Base-by-base conservation (phyloP, 805 yeast species). In the Pichia rugopelliculosa region DNA sequence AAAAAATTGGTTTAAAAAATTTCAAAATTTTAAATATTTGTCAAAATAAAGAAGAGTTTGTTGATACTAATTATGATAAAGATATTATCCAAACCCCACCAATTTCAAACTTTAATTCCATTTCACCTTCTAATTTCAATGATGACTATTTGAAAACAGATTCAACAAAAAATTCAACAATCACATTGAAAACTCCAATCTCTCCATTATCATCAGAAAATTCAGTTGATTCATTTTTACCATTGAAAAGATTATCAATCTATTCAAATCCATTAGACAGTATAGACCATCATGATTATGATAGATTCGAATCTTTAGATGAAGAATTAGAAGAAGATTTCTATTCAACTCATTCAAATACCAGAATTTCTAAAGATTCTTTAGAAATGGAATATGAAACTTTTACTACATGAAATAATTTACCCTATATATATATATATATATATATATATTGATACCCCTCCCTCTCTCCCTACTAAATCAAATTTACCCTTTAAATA, bases 301-400 rank as follows among this genome's bases (percentile, higher is more conserved):
- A 30, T 6, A 15, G 34, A n/a, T n/a, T 30, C n/a, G n/a, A 30
- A 30, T 13, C 34, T 15, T n/a, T 30, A 30, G 33, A 13, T 25
- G 42, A 44, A 17, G 39, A 39, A 7, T 39, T 24, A 3, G 22
- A 30, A 15, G 46, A 47, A 21, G 42, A 30, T 8, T 37, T 18
- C 27, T 47, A 34, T 36, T 47, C 46, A 18, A 22, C 40, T 20
- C 15, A 24, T 20, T 41, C 47, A 6, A 17, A 6, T 2, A 20
- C 7, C 13, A 18, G 36, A 39, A 7, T 33, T 11, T 20, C 30
- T 17, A n/a, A 38, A 10, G 12, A 22, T 25, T 25, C 44, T 4
- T 12, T 47, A 23, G 50, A 43, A 18, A 42, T 47, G 21, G 46
- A 47, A 25, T 47, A 39, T 27, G 50, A 47, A 36, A 47, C 50